phyloP scores from a whole-genome alignment of 2,329 filamentous ascomycete species.

The Cladophialophora immunda region DNA sequence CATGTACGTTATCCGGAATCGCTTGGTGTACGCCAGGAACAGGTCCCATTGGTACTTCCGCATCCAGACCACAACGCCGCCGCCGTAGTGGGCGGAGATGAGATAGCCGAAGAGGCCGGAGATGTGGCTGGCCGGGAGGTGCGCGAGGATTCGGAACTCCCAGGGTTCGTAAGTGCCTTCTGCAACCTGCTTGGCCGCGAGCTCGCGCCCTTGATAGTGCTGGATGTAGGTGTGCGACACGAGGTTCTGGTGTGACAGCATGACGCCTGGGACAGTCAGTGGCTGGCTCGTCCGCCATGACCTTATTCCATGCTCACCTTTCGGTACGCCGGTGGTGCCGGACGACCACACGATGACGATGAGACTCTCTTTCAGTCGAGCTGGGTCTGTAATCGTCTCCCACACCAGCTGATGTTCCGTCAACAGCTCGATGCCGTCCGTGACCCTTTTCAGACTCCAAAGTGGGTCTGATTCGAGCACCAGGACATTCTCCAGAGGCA shows the following conservation, averaged over 20 bases:
- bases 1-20: constrained; percentile 62
- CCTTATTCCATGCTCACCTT: constrained; percentile 41
- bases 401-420: too few relatives aligned
- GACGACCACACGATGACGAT: constrained; percentile 57
- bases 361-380: constrained; percentile 56
- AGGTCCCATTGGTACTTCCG: constrained; percentile 64
- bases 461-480: constrained; percentile 57
- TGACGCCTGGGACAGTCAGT: too few relatives aligned
- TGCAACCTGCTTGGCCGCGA: constrained; percentile 32
- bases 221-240: constrained; percentile 49
- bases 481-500: constrained; percentile 59
- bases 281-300: too few relatives aligned
- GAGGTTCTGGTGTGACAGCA: constrained; percentile 55
- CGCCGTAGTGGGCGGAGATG: constrained; percentile 56
- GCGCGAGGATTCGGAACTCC: too few relatives aligned
- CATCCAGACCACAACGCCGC: constrained; percentile 69
- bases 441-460: too few relatives aligned
- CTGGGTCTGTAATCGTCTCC: constrained; percentile 61
- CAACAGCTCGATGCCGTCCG: too few relatives aligned
- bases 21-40: constrained; percentile 63
- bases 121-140: constrained; percentile 58
- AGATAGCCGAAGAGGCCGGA: constrained; percentile 59
- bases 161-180: too few relatives aligned
- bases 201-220: too few relatives aligned
- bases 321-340: constrained; percentile 59